Conservation (phyloP, 805 yeast genomes). For the Limtongozyma cylindracea region DNA sequence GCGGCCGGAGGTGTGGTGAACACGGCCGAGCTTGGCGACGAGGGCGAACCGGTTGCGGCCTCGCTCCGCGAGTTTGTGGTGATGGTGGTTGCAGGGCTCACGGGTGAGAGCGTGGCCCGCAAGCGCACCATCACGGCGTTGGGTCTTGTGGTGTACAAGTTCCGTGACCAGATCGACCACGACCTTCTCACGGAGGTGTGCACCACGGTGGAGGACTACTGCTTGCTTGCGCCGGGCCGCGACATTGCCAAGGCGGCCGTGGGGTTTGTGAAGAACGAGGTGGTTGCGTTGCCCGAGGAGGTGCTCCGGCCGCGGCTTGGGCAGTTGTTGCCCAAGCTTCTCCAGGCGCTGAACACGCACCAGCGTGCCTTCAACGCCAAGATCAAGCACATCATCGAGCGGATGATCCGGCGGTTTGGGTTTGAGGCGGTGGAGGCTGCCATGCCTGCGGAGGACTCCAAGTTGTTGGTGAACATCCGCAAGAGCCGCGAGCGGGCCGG, state of each 20-base stretch:
- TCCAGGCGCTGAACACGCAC: conserved; percentile 91
- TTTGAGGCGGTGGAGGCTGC: conserved; percentile 53
- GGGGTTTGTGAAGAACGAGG: conserved; percentile 83
- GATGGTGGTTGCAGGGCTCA: conserved; percentile 86
- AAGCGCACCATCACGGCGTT: conserved; percentile 77
- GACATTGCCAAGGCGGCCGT: conserved; percentile 89
- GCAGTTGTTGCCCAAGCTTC: conserved; percentile 40
- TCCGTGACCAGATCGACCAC: conserved; percentile 33
- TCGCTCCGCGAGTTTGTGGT: conserved; percentile 65
- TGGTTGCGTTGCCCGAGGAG: conserved; percentile 61
- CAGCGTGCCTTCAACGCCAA: conserved; percentile 85
- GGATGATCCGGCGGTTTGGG: conserved; percentile 81
- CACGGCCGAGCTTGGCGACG: conserved; percentile 42
- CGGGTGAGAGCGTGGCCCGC: too few species aligned
- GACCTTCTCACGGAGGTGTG: conserved; percentile 49
- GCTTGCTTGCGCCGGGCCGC: conserved; percentile 71
- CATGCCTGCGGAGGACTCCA: conserved; percentile 80
- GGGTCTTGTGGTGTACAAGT: conserved; percentile 71
- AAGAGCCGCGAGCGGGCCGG: conserved; percentile 69
- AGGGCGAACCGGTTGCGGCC: conserved; percentile 30
- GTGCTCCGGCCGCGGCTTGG: conserved; percentile 39
- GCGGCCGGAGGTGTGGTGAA: conserved; percentile 41
- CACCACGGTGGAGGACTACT: conserved; percentile 70
- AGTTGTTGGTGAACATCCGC: conserved; percentile 62
- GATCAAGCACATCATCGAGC: conserved; percentile 80